A percentile compares a stretch with the other conserved stretches of the same genome.
phyloP scores from a whole-genome alignment of 768 basidiomycete species.

The Mycena chlorophos region DNA sequence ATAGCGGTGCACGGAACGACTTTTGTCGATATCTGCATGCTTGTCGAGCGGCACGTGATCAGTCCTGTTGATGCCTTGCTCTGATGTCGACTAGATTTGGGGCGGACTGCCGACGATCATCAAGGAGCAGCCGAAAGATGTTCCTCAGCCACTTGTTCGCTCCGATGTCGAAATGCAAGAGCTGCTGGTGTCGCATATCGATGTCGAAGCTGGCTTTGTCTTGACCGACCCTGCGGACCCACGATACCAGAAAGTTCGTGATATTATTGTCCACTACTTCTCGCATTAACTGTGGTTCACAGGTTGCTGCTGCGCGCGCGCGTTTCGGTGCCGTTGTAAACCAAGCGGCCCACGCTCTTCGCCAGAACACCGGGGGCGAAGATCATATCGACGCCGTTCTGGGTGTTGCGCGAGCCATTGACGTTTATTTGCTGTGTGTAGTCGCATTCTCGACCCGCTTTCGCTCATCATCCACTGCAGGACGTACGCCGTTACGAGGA shows the following conservation, averaged over 20 bases:
- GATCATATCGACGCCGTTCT: conserved; percentile 88
- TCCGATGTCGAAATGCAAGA: conserved; percentile 65
- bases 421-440: conserved; percentile 58
- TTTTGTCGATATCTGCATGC: conserved; percentile 80
- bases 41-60: conserved; percentile 47
- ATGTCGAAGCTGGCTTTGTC: conserved; percentile 72
- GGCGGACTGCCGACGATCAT: conserved; percentile 72
- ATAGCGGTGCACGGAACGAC: conserved; percentile 69
- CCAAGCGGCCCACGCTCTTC: conserved; percentile 63
- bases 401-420: conserved; percentile 68
- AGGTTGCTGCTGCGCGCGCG: conserved; percentile 40
- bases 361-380: conserved; percentile 63
- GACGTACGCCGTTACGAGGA: conserved; percentile 63
- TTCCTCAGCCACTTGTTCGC: conserved; percentile 58
- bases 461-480: not conserved
- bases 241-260: conserved; percentile 62
- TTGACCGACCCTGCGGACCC: conserved; percentile 73
- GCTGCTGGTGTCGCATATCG: conserved; percentile 63
- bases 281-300: not conserved
- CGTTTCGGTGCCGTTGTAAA: conserved; percentile 71
- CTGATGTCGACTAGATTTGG: conserved; percentile 51
- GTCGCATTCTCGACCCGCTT: not conserved
- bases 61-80: not conserved
- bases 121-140: conserved; percentile 57
- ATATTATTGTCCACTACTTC: not conserved